Evolutionary conservation across 2,329 filamentous ascomycete species (phyloP).

Genomic region (Trichoderma endophyticum): DNA sequence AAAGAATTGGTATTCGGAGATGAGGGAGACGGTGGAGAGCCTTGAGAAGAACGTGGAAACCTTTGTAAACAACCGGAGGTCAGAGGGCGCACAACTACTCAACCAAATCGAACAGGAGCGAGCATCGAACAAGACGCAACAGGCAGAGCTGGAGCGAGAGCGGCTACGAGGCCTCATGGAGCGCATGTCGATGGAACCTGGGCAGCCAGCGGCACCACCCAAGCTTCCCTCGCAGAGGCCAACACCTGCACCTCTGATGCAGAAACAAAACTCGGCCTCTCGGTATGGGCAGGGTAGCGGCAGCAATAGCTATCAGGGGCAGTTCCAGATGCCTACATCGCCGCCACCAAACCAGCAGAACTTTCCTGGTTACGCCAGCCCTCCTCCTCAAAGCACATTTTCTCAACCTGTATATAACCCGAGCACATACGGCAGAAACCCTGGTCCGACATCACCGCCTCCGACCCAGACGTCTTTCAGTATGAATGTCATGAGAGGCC

Average conservation of each 20-base stretch:
- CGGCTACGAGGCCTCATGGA: slow-evolving; percentile 89
- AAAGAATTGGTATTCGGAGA: slow-evolving; percentile 90
- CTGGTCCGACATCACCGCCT: slow-evolving; percentile 59
- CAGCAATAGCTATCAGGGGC: slow-evolving; percentile 48
- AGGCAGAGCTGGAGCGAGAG: slow-evolving; percentile 83
- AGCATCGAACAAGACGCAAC: slow-evolving; percentile 54
- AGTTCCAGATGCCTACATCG: slow-evolving; percentile 58
- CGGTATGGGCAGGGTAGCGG: slow-evolving; percentile 47
- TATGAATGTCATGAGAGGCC: slow-evolving; percentile 37
- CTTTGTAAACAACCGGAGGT: slow-evolving; percentile 90
- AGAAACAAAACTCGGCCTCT: slow-evolving; percentile 45
- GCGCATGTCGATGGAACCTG: slow-evolving; percentile 82
- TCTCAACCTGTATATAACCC: slow-evolving; percentile 56
- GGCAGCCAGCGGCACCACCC: slow-evolving; percentile 28
- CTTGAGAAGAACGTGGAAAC: slow-evolving; percentile 93
- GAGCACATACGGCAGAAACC: slow-evolving; percentile 56
- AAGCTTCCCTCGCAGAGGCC: slow-evolving; percentile 24
- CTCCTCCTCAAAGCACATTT: slow-evolving; percentile 43
- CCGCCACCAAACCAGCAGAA: slow-evolving; percentile 50
- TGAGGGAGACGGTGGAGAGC: slow-evolving; percentile 91
- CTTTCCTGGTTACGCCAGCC: slow-evolving; percentile 42
- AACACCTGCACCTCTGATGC: slow-evolving; percentile 41
- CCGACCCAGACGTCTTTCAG: slow-evolving; percentile 56
- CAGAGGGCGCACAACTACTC: slow-evolving; percentile 86
- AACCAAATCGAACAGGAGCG: slow-evolving; percentile 82